A percentile compares a stretch with the other conserved stretches of the same genome.
Conservation (phyloP, 2,329 filamentous ascomycete species). For the Aspergillus aculeatinus region DNA sequence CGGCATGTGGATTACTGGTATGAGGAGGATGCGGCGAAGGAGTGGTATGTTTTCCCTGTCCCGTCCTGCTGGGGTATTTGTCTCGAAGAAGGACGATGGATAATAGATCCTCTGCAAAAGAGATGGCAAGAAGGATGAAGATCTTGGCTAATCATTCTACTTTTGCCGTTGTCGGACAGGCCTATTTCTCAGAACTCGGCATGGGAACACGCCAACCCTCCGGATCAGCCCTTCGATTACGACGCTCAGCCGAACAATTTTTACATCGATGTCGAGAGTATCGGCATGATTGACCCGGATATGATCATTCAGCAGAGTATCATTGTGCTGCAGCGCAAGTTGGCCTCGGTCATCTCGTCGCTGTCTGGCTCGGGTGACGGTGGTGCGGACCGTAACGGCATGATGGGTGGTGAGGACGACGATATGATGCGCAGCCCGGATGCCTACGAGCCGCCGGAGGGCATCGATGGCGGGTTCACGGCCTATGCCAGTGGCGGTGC, state of each 20-base stretch:
- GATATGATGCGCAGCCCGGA: conserved; percentile 50
- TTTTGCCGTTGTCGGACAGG: conserved; percentile 20
- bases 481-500: conserved; percentile 50
- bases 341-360: conserved; percentile 73
- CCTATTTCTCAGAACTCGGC: conserved; percentile 47
- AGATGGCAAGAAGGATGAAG: background rate
- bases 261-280: conserved; percentile 91
- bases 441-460: conserved; percentile 48
- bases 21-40: conserved; percentile 75
- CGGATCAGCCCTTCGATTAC: conserved; percentile 87
- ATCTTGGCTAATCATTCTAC: background rate
- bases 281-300: conserved; percentile 85
- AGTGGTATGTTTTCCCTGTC: conserved; percentile 66
- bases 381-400: conserved; percentile 56
- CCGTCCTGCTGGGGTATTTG: background rate
- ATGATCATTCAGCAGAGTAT: conserved; percentile 86
- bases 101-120: background rate
- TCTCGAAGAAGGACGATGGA: background rate
- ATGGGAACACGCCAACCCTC: conserved; percentile 75
- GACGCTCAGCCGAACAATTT: conserved; percentile 80
- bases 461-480: conserved; percentile 43
- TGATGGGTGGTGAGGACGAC: conserved; percentile 44
- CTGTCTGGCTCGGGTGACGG: conserved; percentile 52
- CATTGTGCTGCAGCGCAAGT: conserved; percentile 82
- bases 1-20: conserved; percentile 93